Evolutionary conservation across 2,329 filamentous ascomycete species (phyloP), one percentile per base, ranked within the genome.

Genomic region (Cytospora leucostoma): DNA sequence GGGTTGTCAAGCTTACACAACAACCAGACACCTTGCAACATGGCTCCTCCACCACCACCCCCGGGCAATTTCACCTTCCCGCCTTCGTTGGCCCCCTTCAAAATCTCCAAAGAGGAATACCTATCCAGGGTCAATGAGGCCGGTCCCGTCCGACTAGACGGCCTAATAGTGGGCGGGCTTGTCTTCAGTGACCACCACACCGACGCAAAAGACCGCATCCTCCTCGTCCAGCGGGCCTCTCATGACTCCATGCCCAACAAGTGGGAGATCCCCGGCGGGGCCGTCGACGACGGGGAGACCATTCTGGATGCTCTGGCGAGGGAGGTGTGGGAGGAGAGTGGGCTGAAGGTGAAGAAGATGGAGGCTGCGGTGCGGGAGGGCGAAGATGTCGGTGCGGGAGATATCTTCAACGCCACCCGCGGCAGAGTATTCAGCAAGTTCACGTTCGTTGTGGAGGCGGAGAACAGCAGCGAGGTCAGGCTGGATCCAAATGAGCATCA

Each of bases 261-360:
- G 13, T 80, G 79, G 78, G 79, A 81, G 65, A 65, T 74, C 12
- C 77, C 78, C 1, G 79, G 79, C 53, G 79, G 78, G 19, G 77
- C 69, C 0, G 73, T 72, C 53, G 77, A 80, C 59, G 71, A 73
- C 1, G 77, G 78, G 56, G 60, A 67, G 53, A 76, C 68, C 2
- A 70, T 80, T 10, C 69, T 80, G 17, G 68, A 75, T 59, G 73
- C 68, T 3, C 70, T 74, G 0, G 75, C 74, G 7, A 72, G 79
- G 33, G 79, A 81, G 67, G 67, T 80, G 6, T 75, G 71, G 71
- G 79, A 81, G 69, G 79, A 81, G 69, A 68, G 74, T 15, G 75
- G 78, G 1, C 67, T 81, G 7, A 35, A 68, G 17, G 69, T 72
- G 3, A 66, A 44, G n/a, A 62, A 55, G 2, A 70, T 78, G 8